Base-by-base conservation (phyloP, 129 eudicot species). In the Scalesia atractyloides region DNA sequence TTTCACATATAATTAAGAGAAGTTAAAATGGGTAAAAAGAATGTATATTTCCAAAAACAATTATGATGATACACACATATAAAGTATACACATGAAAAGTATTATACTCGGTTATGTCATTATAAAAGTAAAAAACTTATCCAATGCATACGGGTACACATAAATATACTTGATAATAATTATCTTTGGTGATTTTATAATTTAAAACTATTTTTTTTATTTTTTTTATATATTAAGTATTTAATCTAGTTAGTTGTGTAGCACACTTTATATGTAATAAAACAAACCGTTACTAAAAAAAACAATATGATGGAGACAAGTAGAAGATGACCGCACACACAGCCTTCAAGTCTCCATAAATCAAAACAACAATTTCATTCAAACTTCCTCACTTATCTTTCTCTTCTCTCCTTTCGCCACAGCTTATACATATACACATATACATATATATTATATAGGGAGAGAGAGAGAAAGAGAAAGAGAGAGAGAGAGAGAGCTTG, bases 331-430 rank as follows among this genome's bases (percentile, higher is more conserved):
- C 18, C 57, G 17, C 47, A 15, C 20, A 61, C 77, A 33, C 60
- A n/a, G 48, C 13, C 69, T 30, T 69, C 33, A 26, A 54, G 22
- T 11, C 75, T 61, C 59, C 58, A 48, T 47, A 48, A 13, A 73
- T 2, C 63, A 62, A 58, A 34, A 22, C 7, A n/a, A 73, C 59
- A 73, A 12, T 36, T 62, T 37, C 62, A 63, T 49, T 62, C 70
- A 30, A 73, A 61, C 77, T 61, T 73, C 65, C 71, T 20, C 14
- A 58, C 68, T 44, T 47, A 24, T 43, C 75, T 76, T 50, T 41
- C 63, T 44, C 41, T 16, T 53, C 34, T 18, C 5, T 15, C 53
- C 48, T 2, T 15, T 4, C 18, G 4, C 66, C 44, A 3, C 30
- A 24, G 39, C 24, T 2, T 68, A 47, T 14, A 67, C 57, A 44